Evolutionary conservation across 106 monocot species (phyloP).

Genomic region (Xerophyta viscosa): DNA sequence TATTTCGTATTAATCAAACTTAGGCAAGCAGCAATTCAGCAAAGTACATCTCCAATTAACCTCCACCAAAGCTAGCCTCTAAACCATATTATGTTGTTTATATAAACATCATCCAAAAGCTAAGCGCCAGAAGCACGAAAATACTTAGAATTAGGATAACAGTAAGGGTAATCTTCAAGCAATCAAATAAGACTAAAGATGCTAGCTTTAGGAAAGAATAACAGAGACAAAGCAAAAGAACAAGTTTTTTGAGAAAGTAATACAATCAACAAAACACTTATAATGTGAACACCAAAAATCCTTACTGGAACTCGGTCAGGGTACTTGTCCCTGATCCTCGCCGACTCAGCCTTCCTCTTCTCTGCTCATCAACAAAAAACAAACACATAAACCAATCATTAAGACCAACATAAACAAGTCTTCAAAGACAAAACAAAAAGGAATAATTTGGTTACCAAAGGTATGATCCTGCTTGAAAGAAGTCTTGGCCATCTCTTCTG

Average conservation of each 20-base stretch:
- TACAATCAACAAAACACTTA: not conserved
- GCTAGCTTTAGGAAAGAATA: no score
- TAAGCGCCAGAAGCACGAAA: no score
- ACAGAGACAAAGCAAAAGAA: no score
- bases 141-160: no score
- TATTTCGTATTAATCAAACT: no score
- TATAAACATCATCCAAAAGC: no score
- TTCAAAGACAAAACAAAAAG: slow-evolving; percentile 1
- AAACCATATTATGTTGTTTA: no score
- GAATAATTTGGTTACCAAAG: slow-evolving; percentile 18
- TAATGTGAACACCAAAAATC: not conserved
- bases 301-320: slow-evolving; percentile 51
- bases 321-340: slow-evolving; percentile 47
- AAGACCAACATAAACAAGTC: not conserved
- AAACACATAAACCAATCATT: not conserved
- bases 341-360: slow-evolving; percentile 36
- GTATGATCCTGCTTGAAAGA: slow-evolving; percentile 51
- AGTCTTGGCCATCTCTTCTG: slow-evolving; percentile 44
- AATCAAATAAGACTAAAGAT: no score
- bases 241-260: not conserved
- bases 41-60: no score
- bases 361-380: slow-evolving; percentile 17
- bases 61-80: no score
- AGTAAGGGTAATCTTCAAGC: no score
- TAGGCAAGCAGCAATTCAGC: no score